Percentiles rank a stretch among this genome's conserved stretches.
phyloP scores from a whole-genome alignment of 2,329 filamentous ascomycete genomes.

The Fusarium succisae region DNA sequence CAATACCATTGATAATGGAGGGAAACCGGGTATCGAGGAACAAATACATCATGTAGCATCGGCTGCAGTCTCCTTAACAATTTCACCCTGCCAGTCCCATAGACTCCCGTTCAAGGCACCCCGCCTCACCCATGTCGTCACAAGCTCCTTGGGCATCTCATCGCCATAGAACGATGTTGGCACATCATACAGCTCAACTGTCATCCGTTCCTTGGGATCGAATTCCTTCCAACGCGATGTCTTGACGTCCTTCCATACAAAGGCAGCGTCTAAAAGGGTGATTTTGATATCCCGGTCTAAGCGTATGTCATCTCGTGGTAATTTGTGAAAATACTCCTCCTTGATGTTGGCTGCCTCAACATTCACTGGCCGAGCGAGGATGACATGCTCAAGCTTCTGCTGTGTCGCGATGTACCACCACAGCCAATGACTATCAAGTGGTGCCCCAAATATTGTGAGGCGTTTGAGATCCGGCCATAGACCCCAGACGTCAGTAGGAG shows the following conservation, averaged over 20 bases:
- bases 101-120: conserved; percentile 53
- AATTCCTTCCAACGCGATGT: conserved; percentile 47
- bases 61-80: conserved; percentile 8
- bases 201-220: conserved; percentile 50
- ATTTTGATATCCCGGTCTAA: conserved; percentile 45
- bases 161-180: conserved; percentile 52
- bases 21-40: neutral
- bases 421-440: conserved; percentile 49
- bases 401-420: conserved; percentile 53
- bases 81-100: conserved; percentile 48
- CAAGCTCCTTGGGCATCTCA: conserved; percentile 48
- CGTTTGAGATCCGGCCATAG: conserved; percentile 54
- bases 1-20: neutral
- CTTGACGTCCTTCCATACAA: conserved; percentile 35
- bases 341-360: conserved; percentile 51
- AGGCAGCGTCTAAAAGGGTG: conserved; percentile 46
- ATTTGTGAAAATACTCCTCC: conserved; percentile 51
- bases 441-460: conserved; percentile 55
- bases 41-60: neutral
- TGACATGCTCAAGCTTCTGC: conserved; percentile 51
- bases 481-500: conserved; percentile 53
- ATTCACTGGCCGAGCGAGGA: conserved; percentile 52
- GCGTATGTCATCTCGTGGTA: conserved; percentile 41
- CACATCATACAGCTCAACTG: conserved; percentile 52
- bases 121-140: conserved; percentile 53